phyloP scores from a whole-genome alignment of 495 filamentous ascomycete genomes.

The Podospora pseudocomata region DNA sequence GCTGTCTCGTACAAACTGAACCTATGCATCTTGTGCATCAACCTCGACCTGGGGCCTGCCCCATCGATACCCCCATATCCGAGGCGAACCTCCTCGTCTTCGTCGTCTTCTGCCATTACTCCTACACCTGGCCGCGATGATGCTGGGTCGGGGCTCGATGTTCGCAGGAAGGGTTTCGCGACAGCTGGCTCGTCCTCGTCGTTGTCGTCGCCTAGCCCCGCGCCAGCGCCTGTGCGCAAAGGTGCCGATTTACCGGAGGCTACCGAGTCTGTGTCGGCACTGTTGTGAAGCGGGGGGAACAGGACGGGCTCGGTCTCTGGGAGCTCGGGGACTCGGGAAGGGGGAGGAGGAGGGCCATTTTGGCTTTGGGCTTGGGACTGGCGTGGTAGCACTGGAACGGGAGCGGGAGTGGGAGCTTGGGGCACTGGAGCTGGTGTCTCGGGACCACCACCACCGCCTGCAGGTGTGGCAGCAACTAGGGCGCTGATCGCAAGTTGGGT shows the following conservation, averaged over 20 bases:
- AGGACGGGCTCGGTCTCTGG: constrained; percentile 18
- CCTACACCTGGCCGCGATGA: constrained; percentile 24
- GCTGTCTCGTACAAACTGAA: constrained; percentile 94
- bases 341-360: constrained; percentile 5
- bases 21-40: constrained; percentile 85
- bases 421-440: constrained; percentile 1
- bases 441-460: background rate
- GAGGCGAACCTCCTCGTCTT: constrained; percentile 45
- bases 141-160: constrained; percentile 52
- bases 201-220: constrained; percentile 47
- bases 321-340: constrained; percentile 1
- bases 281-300: constrained; percentile 45
- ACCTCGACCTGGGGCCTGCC: constrained; percentile 33
- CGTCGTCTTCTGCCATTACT: constrained; percentile 31
- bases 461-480: constrained; percentile 2
- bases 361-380: background rate
- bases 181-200: constrained; percentile 64
- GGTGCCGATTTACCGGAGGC: constrained; percentile 16
- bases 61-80: constrained; percentile 25
- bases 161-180: constrained; percentile 61
- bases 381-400: background rate
- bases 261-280: constrained; percentile 33
- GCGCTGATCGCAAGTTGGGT: constrained; percentile 20
- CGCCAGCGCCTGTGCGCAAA: constrained; percentile 28
- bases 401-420: background rate